Base-by-base conservation (phyloP, 768 basidiomycete species). In the Kwoniella bestiolae region DNA sequence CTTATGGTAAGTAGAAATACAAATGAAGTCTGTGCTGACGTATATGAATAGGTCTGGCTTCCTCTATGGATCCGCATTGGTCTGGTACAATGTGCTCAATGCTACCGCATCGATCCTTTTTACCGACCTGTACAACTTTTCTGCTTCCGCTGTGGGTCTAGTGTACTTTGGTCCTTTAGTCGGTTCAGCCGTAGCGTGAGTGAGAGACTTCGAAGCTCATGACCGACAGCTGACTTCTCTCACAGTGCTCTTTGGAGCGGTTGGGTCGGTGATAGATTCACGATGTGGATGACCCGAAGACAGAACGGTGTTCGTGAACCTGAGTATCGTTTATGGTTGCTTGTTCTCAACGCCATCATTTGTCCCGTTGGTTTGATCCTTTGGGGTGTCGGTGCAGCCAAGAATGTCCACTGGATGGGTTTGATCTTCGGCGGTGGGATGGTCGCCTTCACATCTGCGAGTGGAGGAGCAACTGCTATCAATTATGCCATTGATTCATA, bases 41-140 rank as follows among this genome's bases (percentile, higher is more conserved):
- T n/a, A n/a, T n/a, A n/a, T n/a, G n/a, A n/a, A n/a, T 49, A 62
- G 60, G 60, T 49, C 60, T 35, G 60, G 60, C 6, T 52, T 62
- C 29, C 49, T 58, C 8, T 53, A 58, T 34, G 56, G 56, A 18
- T 31, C 56, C 21, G 29, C 56, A 44, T 38, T 58, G 21, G 35
- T 58, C 8, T 58, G 56, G 56, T 58, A 38, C 56, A 58, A 58
- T 26, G 56, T 58, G 8, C 56, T 58, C 56, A 58, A 58, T 38
- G 56, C 56, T 18, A 58, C 56, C 8, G 25, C 56, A 16, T 35
- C 32, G 7, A 34, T 44, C 21, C 32, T 58, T n/a, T 58, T 58
- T 34, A 38, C n/a, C 28, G 7, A 23, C 18, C n/a, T 38, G 14
- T 58, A 38, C 38, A 14, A 21, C n/a, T 58, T 58, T 23, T 25